Conservation (phyloP, 139 green algal species). For the Chlamydomonas sp. region DNA sequence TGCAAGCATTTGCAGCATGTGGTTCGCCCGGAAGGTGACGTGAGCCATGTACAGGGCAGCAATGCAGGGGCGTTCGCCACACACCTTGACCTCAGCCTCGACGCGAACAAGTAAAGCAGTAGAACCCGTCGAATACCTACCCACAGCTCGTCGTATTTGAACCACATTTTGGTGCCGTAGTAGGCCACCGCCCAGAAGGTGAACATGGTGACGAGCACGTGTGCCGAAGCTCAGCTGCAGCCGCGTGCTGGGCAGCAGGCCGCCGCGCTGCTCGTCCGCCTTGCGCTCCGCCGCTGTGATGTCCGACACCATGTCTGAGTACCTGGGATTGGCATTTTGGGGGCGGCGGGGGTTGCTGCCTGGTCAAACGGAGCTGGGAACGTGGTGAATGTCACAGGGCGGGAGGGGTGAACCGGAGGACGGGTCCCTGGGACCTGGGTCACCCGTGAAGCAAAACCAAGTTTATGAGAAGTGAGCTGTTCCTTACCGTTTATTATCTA, state of each 20-base stretch:
- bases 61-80: not conserved
- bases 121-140: conserved; percentile 5
- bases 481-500: conserved; percentile 71
- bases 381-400: no score
- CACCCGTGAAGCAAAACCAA: no score
- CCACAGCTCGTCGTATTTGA: conserved; percentile 43
- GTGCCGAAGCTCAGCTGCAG: conserved; percentile 81
- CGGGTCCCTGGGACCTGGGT: no score
- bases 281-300: conserved; percentile 53
- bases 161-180: conserved; percentile 46
- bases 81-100: not conserved
- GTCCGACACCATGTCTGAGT: conserved; percentile 61
- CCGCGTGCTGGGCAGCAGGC: conserved; percentile 62
- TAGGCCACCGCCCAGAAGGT: conserved; percentile 78
- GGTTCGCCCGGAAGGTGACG: not conserved
- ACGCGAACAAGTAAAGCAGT: not conserved
- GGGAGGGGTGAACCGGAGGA: no score
- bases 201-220: conserved; percentile 84
- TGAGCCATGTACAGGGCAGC: not conserved
- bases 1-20: no score
- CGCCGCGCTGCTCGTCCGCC: conserved; percentile 38
- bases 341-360: not conserved
- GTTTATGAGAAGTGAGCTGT: no score
- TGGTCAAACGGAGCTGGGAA: no score
- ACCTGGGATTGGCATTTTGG: conserved; percentile 41